A percentile compares a stretch with the other conserved stretches of the same genome.
Conservation (phyloP, 768 basidiomycete genomes). For the Suillus alpinus region DNA sequence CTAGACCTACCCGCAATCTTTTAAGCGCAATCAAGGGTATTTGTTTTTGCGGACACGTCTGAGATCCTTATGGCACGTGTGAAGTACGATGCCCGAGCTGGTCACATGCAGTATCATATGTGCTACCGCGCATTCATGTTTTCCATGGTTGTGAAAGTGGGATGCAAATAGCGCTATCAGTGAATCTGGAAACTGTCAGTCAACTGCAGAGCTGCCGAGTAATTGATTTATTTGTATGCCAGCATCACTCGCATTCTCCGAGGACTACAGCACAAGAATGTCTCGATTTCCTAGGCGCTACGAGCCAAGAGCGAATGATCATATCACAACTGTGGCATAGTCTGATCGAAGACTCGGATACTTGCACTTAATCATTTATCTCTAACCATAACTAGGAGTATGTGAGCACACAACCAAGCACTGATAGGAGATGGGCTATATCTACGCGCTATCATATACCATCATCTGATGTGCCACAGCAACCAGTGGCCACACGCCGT, state of each 20-base stretch:
- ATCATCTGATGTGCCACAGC: constrained; percentile 31
- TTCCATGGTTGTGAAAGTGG: not conserved
- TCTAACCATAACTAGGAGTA: not conserved
- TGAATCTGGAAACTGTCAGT: not conserved
- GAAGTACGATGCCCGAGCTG: not conserved
- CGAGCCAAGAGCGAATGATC: not conserved
- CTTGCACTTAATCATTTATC: not conserved
- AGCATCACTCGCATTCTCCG: not conserved
- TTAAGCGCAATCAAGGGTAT: not conserved
- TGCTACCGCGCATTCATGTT: not conserved
- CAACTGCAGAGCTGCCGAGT: not conserved
- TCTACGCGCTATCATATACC: constrained; percentile 17
- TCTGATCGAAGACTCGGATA: not conserved
- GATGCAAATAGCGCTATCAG: not conserved
- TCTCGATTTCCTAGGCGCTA: not conserved
- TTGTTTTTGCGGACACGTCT: not conserved
- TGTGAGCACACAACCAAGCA: not conserved
- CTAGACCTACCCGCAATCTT: not conserved
- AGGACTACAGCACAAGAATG: not conserved
- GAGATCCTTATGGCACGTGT: not conserved
- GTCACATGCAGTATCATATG: not conserved
- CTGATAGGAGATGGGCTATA: not conserved
- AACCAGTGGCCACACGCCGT: constrained; percentile 29
- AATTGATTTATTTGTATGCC: not conserved
- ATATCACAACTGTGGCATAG: not conserved